These are phyloP conservation scores for Dissophora ornata DNA, from an alignment of 192 early-diverging fungal species.

Conservation along the genomic window DNA sequence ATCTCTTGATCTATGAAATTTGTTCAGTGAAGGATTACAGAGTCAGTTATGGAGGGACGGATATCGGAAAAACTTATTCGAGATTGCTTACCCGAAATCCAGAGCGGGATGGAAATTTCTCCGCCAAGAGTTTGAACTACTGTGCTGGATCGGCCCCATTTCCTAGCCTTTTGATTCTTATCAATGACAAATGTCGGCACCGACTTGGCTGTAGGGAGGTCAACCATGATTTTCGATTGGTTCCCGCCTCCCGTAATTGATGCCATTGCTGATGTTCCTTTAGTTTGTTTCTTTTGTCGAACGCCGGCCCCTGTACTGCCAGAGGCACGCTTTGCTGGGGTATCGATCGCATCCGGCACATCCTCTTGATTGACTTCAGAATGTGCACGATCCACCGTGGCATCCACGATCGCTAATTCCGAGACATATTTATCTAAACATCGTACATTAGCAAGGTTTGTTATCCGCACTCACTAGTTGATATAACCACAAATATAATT, in stretches of 20 bases:
- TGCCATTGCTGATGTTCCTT: not conserved
- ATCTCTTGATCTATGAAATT: slow-evolving; percentile 43
- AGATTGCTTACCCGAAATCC: slow-evolving; percentile 36
- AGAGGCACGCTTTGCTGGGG: not conserved
- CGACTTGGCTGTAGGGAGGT: not conserved
- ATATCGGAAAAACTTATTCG: too few relatives aligned
- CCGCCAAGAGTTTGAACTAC: slow-evolving; percentile 42
- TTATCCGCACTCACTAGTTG: too few relatives aligned
- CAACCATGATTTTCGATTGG: slow-evolving; percentile 3
- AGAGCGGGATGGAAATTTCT: slow-evolving; percentile 29
- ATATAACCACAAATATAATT: too few relatives aligned
- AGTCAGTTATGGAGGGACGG: too few relatives aligned
- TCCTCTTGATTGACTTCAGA: not conserved
- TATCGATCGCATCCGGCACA: not conserved
- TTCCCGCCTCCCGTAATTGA: not conserved
- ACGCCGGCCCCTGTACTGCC: not conserved
- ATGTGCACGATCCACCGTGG: not conserved
- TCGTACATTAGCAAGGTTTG: too few relatives aligned
- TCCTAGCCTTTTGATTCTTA: slow-evolving; percentile 36
- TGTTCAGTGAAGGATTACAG: too few relatives aligned
- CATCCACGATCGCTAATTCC: slow-evolving; percentile 1
- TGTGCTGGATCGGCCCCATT: slow-evolving; percentile 28
- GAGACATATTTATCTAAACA: slow-evolving; percentile 7
- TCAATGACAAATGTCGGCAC: slow-evolving; percentile 35
- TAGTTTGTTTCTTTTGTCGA: not conserved